Evolutionary conservation across 2,329 filamentous ascomycete genomes (phyloP).

Genomic region (Microthyrium microscopicum): DNA sequence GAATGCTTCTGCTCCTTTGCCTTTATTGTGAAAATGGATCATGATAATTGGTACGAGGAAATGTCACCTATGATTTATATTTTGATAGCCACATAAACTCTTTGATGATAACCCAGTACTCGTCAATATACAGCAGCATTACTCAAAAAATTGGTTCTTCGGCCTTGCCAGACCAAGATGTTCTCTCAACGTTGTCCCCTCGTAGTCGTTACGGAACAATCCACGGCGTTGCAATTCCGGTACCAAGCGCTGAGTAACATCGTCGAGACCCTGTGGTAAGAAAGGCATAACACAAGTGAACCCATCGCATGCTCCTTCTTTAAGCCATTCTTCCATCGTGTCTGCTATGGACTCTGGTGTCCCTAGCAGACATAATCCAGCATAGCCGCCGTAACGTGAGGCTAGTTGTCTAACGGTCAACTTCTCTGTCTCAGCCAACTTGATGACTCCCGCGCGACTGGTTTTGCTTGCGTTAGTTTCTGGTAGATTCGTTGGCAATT

Average conservation of each 20-base stretch:
- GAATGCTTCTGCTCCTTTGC: too few species aligned
- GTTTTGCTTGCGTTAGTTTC: constrained; percentile 40
- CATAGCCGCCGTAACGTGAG: constrained; percentile 32
- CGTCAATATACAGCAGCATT: too few species aligned
- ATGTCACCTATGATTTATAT: too few species aligned
- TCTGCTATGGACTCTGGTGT: constrained; percentile 32
- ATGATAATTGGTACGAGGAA: too few species aligned
- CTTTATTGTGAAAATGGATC: too few species aligned
- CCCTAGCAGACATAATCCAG: constrained; percentile 34
- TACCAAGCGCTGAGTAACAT: constrained; percentile 42
- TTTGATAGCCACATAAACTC: too few species aligned
- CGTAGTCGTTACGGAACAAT: constrained; percentile 31
- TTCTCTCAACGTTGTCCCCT: constrained; percentile 35
- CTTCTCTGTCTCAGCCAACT: constrained; percentile 27
- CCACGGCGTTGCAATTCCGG: constrained; percentile 42
- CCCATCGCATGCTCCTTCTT: constrained; percentile 31
- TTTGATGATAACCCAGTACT: too few species aligned
- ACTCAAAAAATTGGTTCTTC: constrained; percentile 20
- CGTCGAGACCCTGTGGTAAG: constrained; percentile 34
- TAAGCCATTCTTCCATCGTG: constrained; percentile 32
- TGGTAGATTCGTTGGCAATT: constrained; percentile 31
- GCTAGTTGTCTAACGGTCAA: constrained; percentile 36
- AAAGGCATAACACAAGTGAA: constrained; percentile 36
- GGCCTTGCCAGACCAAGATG: constrained; percentile 37
- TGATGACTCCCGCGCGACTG: constrained; percentile 26